These are phyloP conservation scores for Scenedesmus sp. DNA, from an alignment of 163 green algal genomes.

Conservation along the genomic window DNA sequence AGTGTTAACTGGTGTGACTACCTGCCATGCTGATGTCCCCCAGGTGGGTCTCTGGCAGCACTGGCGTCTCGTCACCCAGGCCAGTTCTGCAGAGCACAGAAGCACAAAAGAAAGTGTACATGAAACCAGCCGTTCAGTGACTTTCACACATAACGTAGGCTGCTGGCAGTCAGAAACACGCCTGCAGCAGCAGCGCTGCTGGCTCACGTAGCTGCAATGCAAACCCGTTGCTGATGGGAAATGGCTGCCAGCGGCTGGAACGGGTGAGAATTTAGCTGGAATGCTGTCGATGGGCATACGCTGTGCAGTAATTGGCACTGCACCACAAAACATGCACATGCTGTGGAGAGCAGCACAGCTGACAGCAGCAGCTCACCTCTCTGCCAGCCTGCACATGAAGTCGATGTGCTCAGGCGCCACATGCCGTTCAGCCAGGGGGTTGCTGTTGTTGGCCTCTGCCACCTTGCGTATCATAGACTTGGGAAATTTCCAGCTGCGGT, in stretches of 20 bases:
- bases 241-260: no score
- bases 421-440: neutral
- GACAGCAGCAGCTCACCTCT: conserved; percentile 77
- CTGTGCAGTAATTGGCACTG: no score
- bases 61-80: conserved; percentile 28
- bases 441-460: conserved; percentile 6
- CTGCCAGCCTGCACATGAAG: conserved; percentile 14
- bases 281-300: neutral
- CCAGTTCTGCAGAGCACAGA: conserved; percentile 58
- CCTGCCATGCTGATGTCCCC: neutral
- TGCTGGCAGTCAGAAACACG: no score
- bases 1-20: neutral
- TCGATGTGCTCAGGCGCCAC: neutral
- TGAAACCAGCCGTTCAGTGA: no score
- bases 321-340: no score
- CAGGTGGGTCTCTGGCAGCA: neutral
- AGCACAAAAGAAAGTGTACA: no score
- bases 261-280: no score
- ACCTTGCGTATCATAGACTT: neutral
- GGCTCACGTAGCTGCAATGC: no score
- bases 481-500: neutral
- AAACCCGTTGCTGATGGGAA: no score
- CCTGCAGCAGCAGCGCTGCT: no score
- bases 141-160: no score
- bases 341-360: no score